Evolutionary conservation across 371 early-diverging fungal species (phyloP).

Genomic region (Haplosporangium sp.): DNA sequence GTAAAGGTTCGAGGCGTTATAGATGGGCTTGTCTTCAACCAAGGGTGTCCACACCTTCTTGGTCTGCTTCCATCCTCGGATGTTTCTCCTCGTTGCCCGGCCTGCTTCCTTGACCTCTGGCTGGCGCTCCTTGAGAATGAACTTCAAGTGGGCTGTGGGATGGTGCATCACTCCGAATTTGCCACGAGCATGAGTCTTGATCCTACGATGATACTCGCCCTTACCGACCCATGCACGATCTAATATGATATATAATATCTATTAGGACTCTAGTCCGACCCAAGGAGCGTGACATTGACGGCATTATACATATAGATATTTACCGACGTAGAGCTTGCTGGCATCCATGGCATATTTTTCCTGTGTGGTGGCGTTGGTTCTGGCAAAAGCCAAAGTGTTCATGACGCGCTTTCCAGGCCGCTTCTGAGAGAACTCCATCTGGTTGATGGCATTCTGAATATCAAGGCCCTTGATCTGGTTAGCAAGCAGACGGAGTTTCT

Average conservation of each 20-base stretch:
- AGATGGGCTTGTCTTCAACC: conserved; percentile 80
- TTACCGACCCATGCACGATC: conserved; percentile 93
- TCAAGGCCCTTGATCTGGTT: conserved; percentile 84
- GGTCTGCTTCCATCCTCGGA: conserved; percentile 70
- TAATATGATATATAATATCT: conserved; percentile 26
- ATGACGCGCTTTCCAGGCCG: conserved; percentile 76
- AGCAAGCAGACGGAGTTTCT: conserved; percentile 88
- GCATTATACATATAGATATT: background rate
- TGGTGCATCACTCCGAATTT: conserved; percentile 84
- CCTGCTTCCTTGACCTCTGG: conserved; percentile 45
- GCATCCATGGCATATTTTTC: conserved; percentile 70
- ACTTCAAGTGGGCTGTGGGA: conserved; percentile 86
- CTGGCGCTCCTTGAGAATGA: conserved; percentile 74
- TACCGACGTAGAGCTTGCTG: conserved; percentile 66
- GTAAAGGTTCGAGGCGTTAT: conserved; percentile 79
- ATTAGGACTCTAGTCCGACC: background rate
- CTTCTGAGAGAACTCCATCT: conserved; percentile 90
- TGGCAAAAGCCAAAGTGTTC: conserved; percentile 79
- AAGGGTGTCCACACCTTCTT: conserved; percentile 81
- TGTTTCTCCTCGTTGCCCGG: conserved; percentile 62
- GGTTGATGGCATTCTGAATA: conserved; percentile 84
- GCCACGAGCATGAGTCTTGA: conserved; percentile 86
- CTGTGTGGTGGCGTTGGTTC: conserved; percentile 77
- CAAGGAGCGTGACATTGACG: background rate
- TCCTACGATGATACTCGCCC: conserved; percentile 77